Conservation (phyloP, 768 basidiomycete species). For the Pholiota conissans region DNA sequence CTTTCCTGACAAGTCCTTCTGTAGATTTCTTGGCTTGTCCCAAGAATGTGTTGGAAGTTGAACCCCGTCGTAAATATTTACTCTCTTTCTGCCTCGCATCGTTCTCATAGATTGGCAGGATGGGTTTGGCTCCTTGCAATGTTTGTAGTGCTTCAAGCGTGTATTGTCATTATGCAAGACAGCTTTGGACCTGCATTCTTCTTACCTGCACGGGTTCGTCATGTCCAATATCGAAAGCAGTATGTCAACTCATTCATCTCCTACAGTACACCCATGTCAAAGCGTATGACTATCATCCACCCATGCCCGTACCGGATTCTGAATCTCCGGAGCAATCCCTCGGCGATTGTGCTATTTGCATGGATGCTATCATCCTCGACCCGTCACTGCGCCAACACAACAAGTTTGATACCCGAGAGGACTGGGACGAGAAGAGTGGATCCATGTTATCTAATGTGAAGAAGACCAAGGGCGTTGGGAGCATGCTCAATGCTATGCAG, state of each 20-base stretch:
- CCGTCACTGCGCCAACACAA: conserved; percentile 34
- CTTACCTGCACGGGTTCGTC: conserved; percentile 64
- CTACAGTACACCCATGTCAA: conserved; percentile 58
- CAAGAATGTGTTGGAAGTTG: conserved; percentile 82
- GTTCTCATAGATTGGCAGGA: conserved; percentile 32
- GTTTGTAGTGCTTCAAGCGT: conserved; percentile 62
- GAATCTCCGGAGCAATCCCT: conserved; percentile 76
- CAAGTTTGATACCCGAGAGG: conserved; percentile 34
- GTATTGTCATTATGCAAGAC: conserved; percentile 69
- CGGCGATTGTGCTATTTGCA: conserved; percentile 91
- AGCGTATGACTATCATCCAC: conserved; percentile 85
- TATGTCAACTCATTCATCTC: not conserved
- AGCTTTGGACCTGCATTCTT: conserved; percentile 82
- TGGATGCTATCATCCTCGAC: conserved; percentile 77
- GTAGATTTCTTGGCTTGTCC: conserved; percentile 83
- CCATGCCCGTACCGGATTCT: conserved; percentile 66
- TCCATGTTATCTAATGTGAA: conserved; percentile 9
- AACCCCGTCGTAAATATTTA: conserved; percentile 59
- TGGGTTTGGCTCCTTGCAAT: conserved; percentile 65
- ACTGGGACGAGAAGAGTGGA: conserved; percentile 20
- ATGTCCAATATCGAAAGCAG: not conserved
- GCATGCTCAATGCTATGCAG: conserved; percentile 44
- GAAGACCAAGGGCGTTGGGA: conserved; percentile 25
- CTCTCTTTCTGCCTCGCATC: not conserved
- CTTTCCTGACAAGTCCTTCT: conserved; percentile 2